Evolutionary conservation across 441 rosid species (phyloP).

Genomic region (California macrophylla): DNA sequence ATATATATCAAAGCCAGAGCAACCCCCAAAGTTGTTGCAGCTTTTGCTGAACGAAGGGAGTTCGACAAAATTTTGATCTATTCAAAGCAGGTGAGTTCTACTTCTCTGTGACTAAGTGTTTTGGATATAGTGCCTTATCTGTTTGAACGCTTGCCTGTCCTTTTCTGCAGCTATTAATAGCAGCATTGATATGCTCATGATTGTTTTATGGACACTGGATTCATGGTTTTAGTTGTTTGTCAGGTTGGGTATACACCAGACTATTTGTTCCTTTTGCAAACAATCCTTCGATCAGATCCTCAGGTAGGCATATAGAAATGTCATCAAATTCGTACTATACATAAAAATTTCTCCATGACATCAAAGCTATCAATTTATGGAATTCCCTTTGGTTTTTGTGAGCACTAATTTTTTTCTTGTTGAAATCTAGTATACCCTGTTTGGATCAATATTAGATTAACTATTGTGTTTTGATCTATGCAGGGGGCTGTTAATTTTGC

Average conservation of each 20-base stretch:
- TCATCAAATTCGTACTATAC: not conserved
- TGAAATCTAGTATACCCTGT: not conserved
- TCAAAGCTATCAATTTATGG: not conserved
- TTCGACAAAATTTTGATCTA: conserved; percentile 94
- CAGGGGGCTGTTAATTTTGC: conserved; percentile 99
- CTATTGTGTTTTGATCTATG: conserved; percentile 13
- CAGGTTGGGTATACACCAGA: conserved; percentile 99
- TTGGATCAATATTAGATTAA: not conserved
- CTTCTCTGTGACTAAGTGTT: not conserved
- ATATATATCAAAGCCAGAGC: conserved; percentile 97
- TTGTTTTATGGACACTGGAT: not conserved
- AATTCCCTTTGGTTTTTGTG: not conserved
- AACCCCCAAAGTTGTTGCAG: conserved; percentile 99
- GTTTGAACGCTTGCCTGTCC: not conserved
- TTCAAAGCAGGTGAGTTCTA: conserved; percentile 75
- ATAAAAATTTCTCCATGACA: not conserved
- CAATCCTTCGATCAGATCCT: conserved; percentile 96
- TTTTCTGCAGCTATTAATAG: no score
- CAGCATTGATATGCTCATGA: not conserved
- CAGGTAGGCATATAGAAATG: conserved; percentile 52
- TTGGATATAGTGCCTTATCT: not conserved
- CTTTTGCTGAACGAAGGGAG: conserved; percentile 99
- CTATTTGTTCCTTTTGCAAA: conserved; percentile 96
- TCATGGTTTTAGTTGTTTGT: conserved; percentile 16
- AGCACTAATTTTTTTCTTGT: not conserved